Conservation (phyloP, 129 eudicot species). For the Saussurea involucrata region DNA sequence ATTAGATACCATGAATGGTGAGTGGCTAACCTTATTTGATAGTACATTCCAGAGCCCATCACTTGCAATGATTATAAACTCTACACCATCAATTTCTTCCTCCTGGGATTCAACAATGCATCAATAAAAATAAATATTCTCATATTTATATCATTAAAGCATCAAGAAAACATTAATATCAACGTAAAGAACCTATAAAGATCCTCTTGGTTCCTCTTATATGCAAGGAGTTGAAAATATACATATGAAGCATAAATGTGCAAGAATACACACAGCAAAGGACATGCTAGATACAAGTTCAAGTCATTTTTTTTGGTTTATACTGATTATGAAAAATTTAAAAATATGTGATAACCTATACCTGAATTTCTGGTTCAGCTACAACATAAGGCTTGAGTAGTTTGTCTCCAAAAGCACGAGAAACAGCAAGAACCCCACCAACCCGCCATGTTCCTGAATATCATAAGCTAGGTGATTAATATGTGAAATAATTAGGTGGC, state of each 20-base stretch:
- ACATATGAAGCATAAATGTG: background rate
- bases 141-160: background rate
- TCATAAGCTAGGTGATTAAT: background rate
- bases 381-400: conserved; percentile 67
- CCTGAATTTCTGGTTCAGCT: conserved; percentile 91
- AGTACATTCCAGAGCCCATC: conserved; percentile 87
- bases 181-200: background rate
- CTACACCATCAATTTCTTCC: conserved; percentile 68
- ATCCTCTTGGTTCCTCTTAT: background rate
- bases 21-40: conserved; percentile 52
- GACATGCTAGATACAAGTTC: background rate
- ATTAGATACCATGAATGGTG: background rate
- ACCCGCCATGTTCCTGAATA: conserved; percentile 80
- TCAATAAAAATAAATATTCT: background rate
- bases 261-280: background rate
- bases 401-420: conserved; percentile 90
- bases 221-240: background rate
- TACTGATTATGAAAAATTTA: background rate
- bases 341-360: conserved; percentile 10
- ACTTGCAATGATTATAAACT: conserved; percentile 73
- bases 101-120: conserved; percentile 40
- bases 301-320: background rate
- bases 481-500: background rate
- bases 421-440: conserved; percentile 87
- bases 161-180: background rate